Evolutionary conservation across 441 rosid genomes (phyloP), one percentile per base, ranked within the genome.

Genomic region (Erodium moschatum): DNA sequence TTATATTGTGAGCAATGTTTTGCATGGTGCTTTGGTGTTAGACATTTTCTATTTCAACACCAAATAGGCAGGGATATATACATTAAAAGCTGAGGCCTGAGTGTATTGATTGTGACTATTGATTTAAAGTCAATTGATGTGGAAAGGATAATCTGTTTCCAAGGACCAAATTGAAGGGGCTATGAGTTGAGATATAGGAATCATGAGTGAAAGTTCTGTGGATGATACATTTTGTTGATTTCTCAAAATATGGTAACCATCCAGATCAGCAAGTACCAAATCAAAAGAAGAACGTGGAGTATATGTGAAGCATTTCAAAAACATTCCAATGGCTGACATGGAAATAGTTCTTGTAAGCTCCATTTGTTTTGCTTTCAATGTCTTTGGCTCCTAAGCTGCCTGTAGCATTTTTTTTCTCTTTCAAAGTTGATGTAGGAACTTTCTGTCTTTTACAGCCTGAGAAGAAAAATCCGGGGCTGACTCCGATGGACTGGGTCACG

Each of bases 401-500:
- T 54, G 3, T 54, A 15, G 21, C 35, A 35, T 62, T 44, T 48
- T 70, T 62, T 70, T 27, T 60, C 29, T 6, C n/a, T n/a, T n/a
- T n/a, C n/a, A n/a, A n/a, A n/a, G n/a, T n/a, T n/a, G n/a, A n/a
- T n/a, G n/a, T n/a, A 50, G 72, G 64, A 61, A 38, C 33, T 50
- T 69, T 27, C 62, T 27, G 11, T 24, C 15, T 64, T 63, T 35
- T 42, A 73, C 81, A 84, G 90, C 90, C 88, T 52, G 90, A 83
- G 76, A 86, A 84, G 81, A 70, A 80, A 73, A 86, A 83, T 77
- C 90, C 88, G 21, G 87, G 88, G 61, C 75, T 85, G 67, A 87
- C 91, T 40, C 89, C 87, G 46, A 74, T 82, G 76, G 91, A 87
- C 75, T 87, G 91, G 91, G 85, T 82, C 75, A 84, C 81, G 75